Evolutionary conservation across 345 rosid genomes (phyloP).

Genomic region (Acer campestre): DNA sequence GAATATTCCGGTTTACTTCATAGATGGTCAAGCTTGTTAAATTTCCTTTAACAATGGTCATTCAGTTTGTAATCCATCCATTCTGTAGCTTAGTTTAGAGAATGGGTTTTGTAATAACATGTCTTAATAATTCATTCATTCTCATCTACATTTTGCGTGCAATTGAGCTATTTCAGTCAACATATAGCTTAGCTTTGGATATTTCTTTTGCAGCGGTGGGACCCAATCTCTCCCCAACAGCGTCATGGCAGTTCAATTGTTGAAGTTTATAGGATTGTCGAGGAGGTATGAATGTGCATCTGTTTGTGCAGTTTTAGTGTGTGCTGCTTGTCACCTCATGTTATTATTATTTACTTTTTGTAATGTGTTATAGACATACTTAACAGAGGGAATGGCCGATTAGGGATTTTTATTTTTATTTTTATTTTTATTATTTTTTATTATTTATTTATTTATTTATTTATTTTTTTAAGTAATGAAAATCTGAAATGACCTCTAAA

Average conservation of each 20-base stretch:
- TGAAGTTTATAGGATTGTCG: constrained; percentile 94
- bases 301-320: not conserved
- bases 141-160: not conserved
- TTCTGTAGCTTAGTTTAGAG: not conserved
- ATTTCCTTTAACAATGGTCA: not conserved
- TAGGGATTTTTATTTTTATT: too few relatives aligned
- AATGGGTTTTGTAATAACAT: constrained; percentile 1
- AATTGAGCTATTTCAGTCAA: not conserved
- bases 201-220: constrained; percentile 69
- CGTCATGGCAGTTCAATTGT: constrained; percentile 95
- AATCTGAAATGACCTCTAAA: too few relatives aligned
- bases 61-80: not conserved
- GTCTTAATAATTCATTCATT: not conserved
- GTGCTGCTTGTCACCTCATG: too few relatives aligned
- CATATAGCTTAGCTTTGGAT: constrained; percentile 8
- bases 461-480: too few relatives aligned
- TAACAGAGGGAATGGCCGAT: too few relatives aligned
- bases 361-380: not conserved
- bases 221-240: constrained; percentile 91
- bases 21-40: not conserved
- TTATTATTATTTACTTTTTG: not conserved
- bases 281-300: constrained; percentile 63
- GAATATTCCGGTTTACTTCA: not conserved
- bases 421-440: too few relatives aligned
- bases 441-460: too few relatives aligned